Conservation (phyloP, 768 basidiomycete species). For the Pulveroboletus sp. region DNA sequence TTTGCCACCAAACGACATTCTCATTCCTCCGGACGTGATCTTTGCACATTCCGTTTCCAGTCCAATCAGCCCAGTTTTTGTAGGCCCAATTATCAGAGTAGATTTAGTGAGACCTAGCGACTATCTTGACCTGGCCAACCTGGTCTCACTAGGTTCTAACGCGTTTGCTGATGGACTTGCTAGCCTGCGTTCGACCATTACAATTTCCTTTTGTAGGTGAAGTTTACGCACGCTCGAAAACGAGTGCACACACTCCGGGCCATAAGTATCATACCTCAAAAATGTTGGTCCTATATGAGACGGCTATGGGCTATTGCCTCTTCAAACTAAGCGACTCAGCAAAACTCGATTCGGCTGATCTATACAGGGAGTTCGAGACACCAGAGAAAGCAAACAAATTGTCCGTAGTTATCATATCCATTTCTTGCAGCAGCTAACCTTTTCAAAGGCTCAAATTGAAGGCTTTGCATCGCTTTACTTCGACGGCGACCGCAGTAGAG, state of each 20-base stretch:
- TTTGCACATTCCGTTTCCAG: constrained; percentile 47
- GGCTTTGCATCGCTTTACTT: constrained; percentile 93
- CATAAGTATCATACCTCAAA: constrained; percentile 13
- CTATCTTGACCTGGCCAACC: no score
- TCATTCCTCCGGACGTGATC: constrained; percentile 43
- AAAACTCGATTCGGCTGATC: constrained; percentile 80
- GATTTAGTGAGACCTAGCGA: no score
- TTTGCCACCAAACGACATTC: constrained; percentile 43
- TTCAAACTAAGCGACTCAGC: constrained; percentile 93
- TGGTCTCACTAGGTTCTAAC: no score
- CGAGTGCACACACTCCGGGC: constrained; percentile 10
- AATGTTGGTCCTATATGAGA: constrained; percentile 98
- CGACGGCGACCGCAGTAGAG: constrained; percentile 95
- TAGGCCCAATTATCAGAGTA: no score
- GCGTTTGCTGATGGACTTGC: no score
- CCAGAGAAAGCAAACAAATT: constrained; percentile 90
- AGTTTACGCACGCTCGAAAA: constrained; percentile 36
- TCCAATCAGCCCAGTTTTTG: no score
- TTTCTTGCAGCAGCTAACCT: constrained; percentile 10
- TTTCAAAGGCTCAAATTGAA: constrained; percentile 83
- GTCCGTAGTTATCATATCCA: constrained; percentile 48
- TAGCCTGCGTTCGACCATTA: no score
- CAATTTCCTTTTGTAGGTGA: constrained; percentile 21
- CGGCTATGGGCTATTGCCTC: constrained; percentile 93
- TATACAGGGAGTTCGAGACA: constrained; percentile 91